phyloP scores from a whole-genome alignment of 805 yeast species.

The Candida palmyrensis region DNA sequence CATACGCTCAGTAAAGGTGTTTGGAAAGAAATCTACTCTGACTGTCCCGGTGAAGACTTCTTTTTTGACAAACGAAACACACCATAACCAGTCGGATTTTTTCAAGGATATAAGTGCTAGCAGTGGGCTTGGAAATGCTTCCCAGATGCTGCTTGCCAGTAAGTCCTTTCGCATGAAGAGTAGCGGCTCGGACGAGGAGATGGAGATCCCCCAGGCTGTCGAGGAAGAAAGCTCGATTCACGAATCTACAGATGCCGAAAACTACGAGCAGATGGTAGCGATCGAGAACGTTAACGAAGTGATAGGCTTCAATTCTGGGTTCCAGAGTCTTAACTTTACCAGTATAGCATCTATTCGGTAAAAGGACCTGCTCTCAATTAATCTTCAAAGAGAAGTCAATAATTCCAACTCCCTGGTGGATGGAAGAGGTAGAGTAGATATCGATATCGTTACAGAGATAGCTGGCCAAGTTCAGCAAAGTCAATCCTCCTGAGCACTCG shows the following conservation, averaged over 20 bases:
- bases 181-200: not conserved
- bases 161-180: conserved; percentile 4
- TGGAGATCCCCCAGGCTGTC: conserved; percentile 3
- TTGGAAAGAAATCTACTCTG: conserved; percentile 27
- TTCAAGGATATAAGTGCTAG: conserved; percentile 14
- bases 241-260: conserved; percentile 9
- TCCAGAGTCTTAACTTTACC: conserved; percentile 32
- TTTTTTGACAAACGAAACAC: not conserved
- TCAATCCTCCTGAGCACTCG: conserved; percentile 92
- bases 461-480: conserved; percentile 55
- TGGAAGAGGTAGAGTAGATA: conserved; percentile 83
- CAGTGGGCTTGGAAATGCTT: conserved; percentile 18
- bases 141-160: conserved; percentile 27
- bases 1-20: conserved; percentile 65
- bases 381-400: conserved; percentile 85
- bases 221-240: conserved; percentile 4
- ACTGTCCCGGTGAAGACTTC: conserved; percentile 13
- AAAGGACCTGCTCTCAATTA: conserved; percentile 7
- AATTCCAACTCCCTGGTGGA: conserved; percentile 86
- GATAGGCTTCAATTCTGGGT: conserved; percentile 39
- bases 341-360: conserved; percentile 35
- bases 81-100: conserved; percentile 2
- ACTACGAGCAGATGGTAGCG: conserved; percentile 20
- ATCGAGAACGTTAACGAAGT: conserved; percentile 31
- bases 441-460: conserved; percentile 79